These are phyloP conservation scores for Mycena leptocephala DNA, from an alignment of 768 basidiomycete species.

Conservation along the genomic window DNA sequence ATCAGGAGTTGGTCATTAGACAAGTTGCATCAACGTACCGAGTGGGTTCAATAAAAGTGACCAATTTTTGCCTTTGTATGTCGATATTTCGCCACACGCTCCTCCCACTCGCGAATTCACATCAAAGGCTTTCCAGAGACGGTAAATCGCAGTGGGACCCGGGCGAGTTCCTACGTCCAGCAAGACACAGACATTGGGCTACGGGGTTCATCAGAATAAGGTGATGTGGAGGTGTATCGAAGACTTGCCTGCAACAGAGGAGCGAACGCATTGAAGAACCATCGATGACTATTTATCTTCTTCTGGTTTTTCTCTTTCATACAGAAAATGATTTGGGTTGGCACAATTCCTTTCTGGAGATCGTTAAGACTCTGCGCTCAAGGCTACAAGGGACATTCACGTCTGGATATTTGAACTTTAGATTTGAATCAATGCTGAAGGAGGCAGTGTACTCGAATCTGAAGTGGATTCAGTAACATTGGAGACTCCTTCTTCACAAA, in stretches of 20 bases:
- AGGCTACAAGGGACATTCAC: not conserved
- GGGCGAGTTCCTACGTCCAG: constrained; percentile 90
- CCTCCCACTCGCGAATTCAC: constrained; percentile 93
- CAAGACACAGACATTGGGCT: constrained; percentile 92
- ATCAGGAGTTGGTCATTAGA: not conserved
- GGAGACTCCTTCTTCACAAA: not conserved
- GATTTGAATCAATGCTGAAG: constrained; percentile 74
- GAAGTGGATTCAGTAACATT: not conserved
- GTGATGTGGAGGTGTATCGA: not conserved
- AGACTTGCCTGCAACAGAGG: constrained; percentile 71
- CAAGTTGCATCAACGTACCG: constrained; percentile 2
- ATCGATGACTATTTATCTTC: constrained; percentile 95
- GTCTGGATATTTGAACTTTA: constrained; percentile 37
- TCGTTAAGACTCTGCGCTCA: not conserved
- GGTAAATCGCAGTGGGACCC: constrained; percentile 91
- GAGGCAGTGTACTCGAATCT: constrained; percentile 89
- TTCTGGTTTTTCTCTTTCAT: constrained; percentile 95
- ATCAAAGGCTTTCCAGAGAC: constrained; percentile 96
- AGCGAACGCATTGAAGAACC: constrained; percentile 96
- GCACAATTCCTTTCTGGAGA: constrained; percentile 80
- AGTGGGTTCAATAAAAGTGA: constrained; percentile 33
- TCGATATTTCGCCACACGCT: constrained; percentile 97
- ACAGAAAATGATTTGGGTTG: constrained; percentile 95
- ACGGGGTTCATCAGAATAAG: not conserved
- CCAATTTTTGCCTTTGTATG: constrained; percentile 79